Evolutionary conservation across 1,284 basidiomycete species (phyloP).

Genomic region (Rhizoctonia solani): DNA sequence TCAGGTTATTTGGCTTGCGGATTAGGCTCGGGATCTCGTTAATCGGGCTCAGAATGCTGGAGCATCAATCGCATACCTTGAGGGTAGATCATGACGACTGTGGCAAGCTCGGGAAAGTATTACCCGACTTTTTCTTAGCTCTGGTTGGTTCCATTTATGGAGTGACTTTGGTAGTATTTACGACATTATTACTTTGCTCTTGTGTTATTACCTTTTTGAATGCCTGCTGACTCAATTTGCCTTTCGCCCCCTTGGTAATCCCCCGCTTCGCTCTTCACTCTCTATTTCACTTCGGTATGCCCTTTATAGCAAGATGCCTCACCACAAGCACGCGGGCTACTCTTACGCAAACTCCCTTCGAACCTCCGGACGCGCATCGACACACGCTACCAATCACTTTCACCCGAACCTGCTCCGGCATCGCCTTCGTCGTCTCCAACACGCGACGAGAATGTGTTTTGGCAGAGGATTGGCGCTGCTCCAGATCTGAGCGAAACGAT

Average conservation of each 20-base stretch:
- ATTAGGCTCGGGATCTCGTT: background rate
- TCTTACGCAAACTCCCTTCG: conserved; percentile 76
- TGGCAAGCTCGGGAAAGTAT: background rate
- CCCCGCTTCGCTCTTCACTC: background rate
- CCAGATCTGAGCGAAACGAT: conserved; percentile 60
- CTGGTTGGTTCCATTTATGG: too few species aligned
- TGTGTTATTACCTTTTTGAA: conserved; percentile 6
- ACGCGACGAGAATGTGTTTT: conserved; percentile 74
- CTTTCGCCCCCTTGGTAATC: too few species aligned
- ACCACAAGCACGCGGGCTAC: conserved; percentile 66
- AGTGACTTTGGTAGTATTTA: conserved; percentile 7
- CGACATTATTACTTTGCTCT: conserved; percentile 9
- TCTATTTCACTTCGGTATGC: background rate
- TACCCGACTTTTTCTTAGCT: too few species aligned
- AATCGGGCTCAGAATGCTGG: conserved; percentile 1
- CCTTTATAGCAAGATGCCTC: conserved; percentile 66
- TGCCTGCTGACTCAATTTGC: background rate
- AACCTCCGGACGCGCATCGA: conserved; percentile 64
- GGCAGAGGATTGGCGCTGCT: conserved; percentile 72
- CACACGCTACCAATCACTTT: conserved; percentile 50
- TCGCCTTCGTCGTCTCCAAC: conserved; percentile 35
- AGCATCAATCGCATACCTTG: background rate
- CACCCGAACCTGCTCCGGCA: conserved; percentile 44
- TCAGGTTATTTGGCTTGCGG: background rate
- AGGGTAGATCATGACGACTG: conserved; percentile 1